Base-by-base conservation (phyloP, 768 basidiomycete genomes). In the Mycena amicta region DNA sequence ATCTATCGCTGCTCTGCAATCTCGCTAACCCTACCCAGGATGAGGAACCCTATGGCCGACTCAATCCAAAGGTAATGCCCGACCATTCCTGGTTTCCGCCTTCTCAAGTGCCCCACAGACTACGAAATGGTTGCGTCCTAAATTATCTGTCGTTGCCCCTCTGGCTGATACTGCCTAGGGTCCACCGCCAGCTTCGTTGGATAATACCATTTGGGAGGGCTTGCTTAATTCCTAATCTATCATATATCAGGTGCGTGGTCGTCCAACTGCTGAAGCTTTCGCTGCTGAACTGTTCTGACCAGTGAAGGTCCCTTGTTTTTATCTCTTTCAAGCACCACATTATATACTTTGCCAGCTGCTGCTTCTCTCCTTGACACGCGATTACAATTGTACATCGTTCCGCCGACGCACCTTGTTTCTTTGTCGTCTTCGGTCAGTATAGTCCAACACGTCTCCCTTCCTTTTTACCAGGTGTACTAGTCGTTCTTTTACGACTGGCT, bases 401-500 rank as follows among this genome's bases (percentile, higher is more conserved):
- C 94, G 49, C 84, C 84, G 18, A 96, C 94, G 0, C 86, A 92
- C 63, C 77, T 95, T 2, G 92, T 92, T 20, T 88, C 89, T 0
- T 74, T 96, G 40, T 89, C 92, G 12, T 92, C 89, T 68, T 86
- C 86, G 11, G 86, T 82, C 55, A 57, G 84, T 77, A 57, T 41
- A 68, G 65, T 4, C 20, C 3, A 31, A 18, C 27, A 50, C 43
- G 65, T 31, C 57, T 52, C 30, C 13, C 15, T 50, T 15, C 28
- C 18, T 22, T 12, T 11, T 20, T 37, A 18, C 8, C 33, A n/a
- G n/a, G n/a, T 23, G 6, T 45, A 6, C 4, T 62, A 93, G 85
- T 90, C 92, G 4, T 96, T 96, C 73, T 96, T 91, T 72, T 96
- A 95, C 65, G 91, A 93, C 67, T 95, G 92, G 92, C 75, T 93